Evolutionary conservation across 129 eudicot genomes (phyloP).

Genomic region (Flaveria bidentis): DNA sequence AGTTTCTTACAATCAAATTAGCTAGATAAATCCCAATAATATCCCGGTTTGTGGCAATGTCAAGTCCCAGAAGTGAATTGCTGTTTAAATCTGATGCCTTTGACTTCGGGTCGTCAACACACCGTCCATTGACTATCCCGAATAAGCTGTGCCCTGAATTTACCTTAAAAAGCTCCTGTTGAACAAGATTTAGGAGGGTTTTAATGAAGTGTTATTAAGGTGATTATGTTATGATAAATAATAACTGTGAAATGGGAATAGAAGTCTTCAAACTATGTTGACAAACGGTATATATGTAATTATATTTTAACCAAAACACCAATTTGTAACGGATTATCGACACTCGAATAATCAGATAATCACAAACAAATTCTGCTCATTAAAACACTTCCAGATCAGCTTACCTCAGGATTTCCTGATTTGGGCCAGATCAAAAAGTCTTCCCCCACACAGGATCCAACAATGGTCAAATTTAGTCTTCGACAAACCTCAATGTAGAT

Average conservation of each 20-base stretch:
- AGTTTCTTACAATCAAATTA: conserved; percentile 70
- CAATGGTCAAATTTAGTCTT: conserved; percentile 75
- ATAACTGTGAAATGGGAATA: neutral
- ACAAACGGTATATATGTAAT: neutral
- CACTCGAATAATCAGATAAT: neutral
- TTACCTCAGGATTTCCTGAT: conserved; percentile 72
- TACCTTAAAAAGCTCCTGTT: conserved; percentile 80
- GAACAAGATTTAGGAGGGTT: neutral
- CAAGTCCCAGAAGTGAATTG: conserved; percentile 68
- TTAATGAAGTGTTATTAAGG: neutral
- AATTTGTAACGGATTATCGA: neutral
- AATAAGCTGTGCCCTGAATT: conserved; percentile 83
- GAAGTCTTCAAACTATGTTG: neutral
- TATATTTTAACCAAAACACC: neutral
- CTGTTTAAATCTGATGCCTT: conserved; percentile 82
- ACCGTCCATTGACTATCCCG: conserved; percentile 83
- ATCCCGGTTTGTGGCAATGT: conserved; percentile 81
- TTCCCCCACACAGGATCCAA: conserved; percentile 88
- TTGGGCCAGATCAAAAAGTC: conserved; percentile 81
- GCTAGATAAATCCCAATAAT: conserved; percentile 87
- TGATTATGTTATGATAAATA: conserved; percentile 18
- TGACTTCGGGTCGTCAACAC: conserved; percentile 85
- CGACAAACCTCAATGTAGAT: conserved; percentile 87
- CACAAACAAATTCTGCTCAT: neutral
- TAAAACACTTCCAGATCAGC: neutral